Percentiles rank a stretch among this genome's conserved stretches.
These are phyloP conservation scores for Cytidiella melzeri DNA, from an alignment of 768 basidiomycete species.

Conservation along the genomic window DNA sequence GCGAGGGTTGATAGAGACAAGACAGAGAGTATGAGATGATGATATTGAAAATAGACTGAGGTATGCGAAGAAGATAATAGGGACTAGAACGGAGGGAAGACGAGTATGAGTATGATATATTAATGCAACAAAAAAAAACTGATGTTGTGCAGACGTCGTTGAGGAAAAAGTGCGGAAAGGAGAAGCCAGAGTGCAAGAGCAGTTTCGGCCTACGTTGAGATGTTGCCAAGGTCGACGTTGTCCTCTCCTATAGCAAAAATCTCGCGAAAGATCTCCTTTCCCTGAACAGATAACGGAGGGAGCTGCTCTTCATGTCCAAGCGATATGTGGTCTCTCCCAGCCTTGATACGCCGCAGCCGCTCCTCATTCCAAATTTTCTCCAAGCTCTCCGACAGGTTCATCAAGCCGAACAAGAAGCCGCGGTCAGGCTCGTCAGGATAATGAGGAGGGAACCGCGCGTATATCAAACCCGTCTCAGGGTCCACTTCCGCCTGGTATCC, in stretches of 20 bases:
- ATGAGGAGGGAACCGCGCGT: conserved; percentile 93
- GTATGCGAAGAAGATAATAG: too few relatives aligned
- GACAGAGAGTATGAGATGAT: too few relatives aligned
- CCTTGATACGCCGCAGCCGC: conserved; percentile 61
- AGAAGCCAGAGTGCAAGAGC: conserved; percentile 3
- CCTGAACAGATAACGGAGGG: conserved; percentile 59
- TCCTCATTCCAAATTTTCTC: conserved; percentile 88
- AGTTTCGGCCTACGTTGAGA: conserved; percentile 48
- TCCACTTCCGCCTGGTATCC: conserved; percentile 84
- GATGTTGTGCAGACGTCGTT: too few relatives aligned
- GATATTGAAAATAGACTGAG: too few relatives aligned
- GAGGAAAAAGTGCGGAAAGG: background rate
- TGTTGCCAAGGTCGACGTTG: conserved; percentile 70
- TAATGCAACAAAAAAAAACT: too few relatives aligned
- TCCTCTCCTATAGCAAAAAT: conserved; percentile 49
- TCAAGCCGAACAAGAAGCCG: conserved; percentile 89
- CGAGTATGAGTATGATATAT: too few relatives aligned
- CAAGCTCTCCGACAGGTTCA: conserved; percentile 69
- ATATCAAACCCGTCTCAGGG: conserved; percentile 73
- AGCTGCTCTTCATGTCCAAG: conserved; percentile 37
- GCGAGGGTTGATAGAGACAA: too few relatives aligned
- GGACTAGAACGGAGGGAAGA: too few relatives aligned
- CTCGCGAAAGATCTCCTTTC: conserved; percentile 75
- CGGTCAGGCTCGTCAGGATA: conserved; percentile 86
- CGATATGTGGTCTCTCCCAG: conserved; percentile 39